Evolutionary conservation across 768 basidiomycete genomes (phyloP).

Genomic region (Suillus decipiens): DNA sequence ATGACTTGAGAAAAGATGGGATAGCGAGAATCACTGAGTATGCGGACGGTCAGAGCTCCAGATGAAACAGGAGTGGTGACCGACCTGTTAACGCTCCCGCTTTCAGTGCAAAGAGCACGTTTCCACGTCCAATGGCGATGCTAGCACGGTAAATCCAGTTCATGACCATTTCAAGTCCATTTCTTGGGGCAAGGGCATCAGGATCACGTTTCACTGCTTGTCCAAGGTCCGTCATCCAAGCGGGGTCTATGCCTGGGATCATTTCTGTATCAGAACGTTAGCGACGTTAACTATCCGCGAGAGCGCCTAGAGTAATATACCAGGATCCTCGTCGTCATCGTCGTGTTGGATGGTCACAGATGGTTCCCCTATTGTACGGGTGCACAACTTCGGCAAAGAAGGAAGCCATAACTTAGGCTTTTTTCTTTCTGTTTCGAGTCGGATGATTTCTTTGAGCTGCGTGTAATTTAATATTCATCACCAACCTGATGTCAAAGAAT

Average conservation of each 20-base stretch:
- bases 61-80: conserved; percentile 12
- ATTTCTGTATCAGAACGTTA: conserved; percentile 35
- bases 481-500: not conserved
- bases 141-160: conserved; percentile 43
- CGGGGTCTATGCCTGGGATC: conserved; percentile 57
- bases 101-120: conserved; percentile 70
- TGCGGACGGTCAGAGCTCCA: not conserved
- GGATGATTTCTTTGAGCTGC: conserved; percentile 59
- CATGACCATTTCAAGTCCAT: conserved; percentile 54
- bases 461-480: not conserved
- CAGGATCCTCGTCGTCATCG: conserved; percentile 69
- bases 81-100: conserved; percentile 64
- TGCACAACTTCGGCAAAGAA: conserved; percentile 36
- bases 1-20: conserved; percentile 56
- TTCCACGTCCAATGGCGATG: conserved; percentile 51
- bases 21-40: conserved; percentile 54
- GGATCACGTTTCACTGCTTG: conserved; percentile 63
- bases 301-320: conserved; percentile 22
- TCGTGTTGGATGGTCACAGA: conserved; percentile 44
- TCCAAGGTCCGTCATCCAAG: conserved; percentile 51
- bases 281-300: too few relatives aligned
- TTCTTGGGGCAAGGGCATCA: conserved; percentile 71
- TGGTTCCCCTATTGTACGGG: conserved; percentile 48
- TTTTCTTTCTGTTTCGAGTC: conserved; percentile 51
- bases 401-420: conserved; percentile 61